Conservation (phyloP, 345 rosid genomes). For the Barbarea vulgaris region DNA sequence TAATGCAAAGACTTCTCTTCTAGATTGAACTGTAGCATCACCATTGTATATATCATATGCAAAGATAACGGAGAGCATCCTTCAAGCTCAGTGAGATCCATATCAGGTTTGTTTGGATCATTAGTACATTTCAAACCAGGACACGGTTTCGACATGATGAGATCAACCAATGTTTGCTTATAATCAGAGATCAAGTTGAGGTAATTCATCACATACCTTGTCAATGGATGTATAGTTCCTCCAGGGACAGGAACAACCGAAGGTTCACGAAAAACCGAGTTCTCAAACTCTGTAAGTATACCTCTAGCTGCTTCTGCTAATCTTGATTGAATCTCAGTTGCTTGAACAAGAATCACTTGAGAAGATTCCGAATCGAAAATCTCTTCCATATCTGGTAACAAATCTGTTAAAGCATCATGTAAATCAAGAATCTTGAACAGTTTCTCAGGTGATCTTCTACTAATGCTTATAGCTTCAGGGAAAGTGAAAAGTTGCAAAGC, state of each 20-base stretch:
- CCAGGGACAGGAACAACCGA: slow-evolving; percentile 82
- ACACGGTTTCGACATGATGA: slow-evolving; percentile 80
- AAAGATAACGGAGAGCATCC: slow-evolving; percentile 70
- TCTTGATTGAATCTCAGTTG: slow-evolving; percentile 81
- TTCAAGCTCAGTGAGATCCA: slow-evolving; percentile 80
- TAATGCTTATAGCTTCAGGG: slow-evolving; percentile 92
- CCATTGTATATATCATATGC: slow-evolving; percentile 92
- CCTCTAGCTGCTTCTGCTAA: slow-evolving; percentile 92
- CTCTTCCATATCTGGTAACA: slow-evolving; percentile 77
- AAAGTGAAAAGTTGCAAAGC: slow-evolving; percentile 82
- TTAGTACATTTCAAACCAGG: slow-evolving; percentile 81
- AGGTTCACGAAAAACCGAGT: slow-evolving; percentile 77
- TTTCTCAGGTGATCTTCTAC: slow-evolving; percentile 92
- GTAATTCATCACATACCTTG: slow-evolving; percentile 98
- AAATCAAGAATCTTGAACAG: slow-evolving; percentile 90
- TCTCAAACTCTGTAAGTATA: slow-evolving; percentile 84
- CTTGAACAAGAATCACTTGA: slow-evolving; percentile 69
- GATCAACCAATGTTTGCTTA: slow-evolving; percentile 73
- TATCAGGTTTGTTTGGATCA: slow-evolving; percentile 77
- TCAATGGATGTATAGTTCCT: slow-evolving; percentile 92
- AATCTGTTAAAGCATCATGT: slow-evolving; percentile 75
- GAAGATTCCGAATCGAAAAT: slow-evolving; percentile 64
- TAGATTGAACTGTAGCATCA: slow-evolving; percentile 82
- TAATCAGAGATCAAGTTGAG: slow-evolving; percentile 92
- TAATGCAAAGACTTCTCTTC: slow-evolving; percentile 88